Percentiles rank a stretch among this genome's conserved stretches.
phyloP scores from a whole-genome alignment of 2,329 filamentous ascomycete species.

The Nemania sp. region DNA sequence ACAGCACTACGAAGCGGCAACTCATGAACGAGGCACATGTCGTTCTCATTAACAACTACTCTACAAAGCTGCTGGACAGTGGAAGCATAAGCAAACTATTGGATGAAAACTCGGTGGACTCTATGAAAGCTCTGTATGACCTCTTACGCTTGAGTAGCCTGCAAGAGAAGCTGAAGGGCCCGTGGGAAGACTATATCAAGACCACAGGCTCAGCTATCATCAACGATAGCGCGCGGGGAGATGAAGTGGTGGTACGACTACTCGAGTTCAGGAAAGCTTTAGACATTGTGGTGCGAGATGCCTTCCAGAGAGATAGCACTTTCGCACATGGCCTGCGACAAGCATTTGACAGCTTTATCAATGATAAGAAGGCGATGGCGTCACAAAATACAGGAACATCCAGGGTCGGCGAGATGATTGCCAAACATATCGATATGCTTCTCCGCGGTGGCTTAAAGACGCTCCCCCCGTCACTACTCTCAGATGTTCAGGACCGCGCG shows the following conservation, averaged over 20 bases:
- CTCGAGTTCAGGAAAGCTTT: conserved; percentile 79
- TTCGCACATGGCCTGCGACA: conserved; percentile 81
- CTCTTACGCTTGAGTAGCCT: conserved; percentile 74
- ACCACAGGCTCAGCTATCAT: conserved; percentile 76
- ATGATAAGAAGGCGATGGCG: conserved; percentile 74
- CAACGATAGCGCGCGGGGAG: conserved; percentile 73
- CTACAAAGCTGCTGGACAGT: conserved; percentile 65
- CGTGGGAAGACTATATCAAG: conserved; percentile 81
- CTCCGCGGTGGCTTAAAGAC: conserved; percentile 86
- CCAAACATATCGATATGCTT: conserved; percentile 91
- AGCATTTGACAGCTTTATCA: conserved; percentile 88
- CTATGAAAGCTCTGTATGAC: conserved; percentile 76
- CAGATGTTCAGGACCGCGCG: conserved; percentile 61
- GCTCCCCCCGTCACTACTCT: conserved; percentile 69
- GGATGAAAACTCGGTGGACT: conserved; percentile 67
- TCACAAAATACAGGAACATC: conserved; percentile 82
- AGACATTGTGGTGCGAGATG: conserved; percentile 74
- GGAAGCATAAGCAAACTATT: conserved; percentile 74
- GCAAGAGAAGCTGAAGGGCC: conserved; percentile 67
- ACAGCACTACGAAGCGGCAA: conserved; percentile 78
- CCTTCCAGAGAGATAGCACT: conserved; percentile 76
- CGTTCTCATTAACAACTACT: conserved; percentile 70
- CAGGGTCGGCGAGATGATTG: conserved; percentile 98
- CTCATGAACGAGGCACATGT: conserved; percentile 74
- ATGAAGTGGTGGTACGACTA: conserved; percentile 84